Evolutionary conservation across 805 yeast species (phyloP).

Genomic region (Cyberlindnera nakhonratchasimensis): DNA sequence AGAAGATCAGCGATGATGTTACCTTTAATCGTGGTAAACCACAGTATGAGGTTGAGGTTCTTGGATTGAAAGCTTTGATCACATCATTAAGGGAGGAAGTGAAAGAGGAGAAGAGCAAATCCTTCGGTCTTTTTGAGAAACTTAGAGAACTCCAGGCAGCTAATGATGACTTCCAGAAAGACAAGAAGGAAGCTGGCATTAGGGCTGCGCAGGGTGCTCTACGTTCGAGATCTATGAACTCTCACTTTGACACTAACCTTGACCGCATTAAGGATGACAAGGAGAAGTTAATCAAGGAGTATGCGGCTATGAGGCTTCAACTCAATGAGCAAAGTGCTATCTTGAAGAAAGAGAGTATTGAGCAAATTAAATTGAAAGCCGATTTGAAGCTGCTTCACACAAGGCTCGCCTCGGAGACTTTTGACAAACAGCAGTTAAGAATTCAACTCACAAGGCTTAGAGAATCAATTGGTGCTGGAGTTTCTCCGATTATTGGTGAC

Average conservation of each 20-base stretch:
- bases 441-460: conserved; percentile 39
- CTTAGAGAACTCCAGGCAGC: conserved; percentile 29
- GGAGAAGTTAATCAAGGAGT: conserved; percentile 35
- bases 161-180: conserved; percentile 31
- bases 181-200: conserved; percentile 22
- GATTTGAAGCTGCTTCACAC: conserved; percentile 60
- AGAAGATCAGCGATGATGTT: conserved; percentile 40
- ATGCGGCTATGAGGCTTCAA: conserved; percentile 45
- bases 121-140: conserved; percentile 28
- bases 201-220: conserved; percentile 27
- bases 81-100: conserved; percentile 19
- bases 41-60: conserved; percentile 38
- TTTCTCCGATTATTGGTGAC: conserved; percentile 25
- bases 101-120: conserved; percentile 30
- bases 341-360: conserved; percentile 43
- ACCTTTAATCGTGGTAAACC: conserved; percentile 44
- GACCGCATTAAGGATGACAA: conserved; percentile 27
- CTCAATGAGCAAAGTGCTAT: conserved; percentile 50
- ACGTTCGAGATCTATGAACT: conserved; percentile 22
- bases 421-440: conserved; percentile 49
- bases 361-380: conserved; percentile 44
- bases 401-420: conserved; percentile 61
- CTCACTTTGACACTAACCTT: conserved; percentile 20
- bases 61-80: conserved; percentile 34
- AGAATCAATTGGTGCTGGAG: conserved; percentile 16